phyloP scores from a whole-genome alignment of 2,329 filamentous ascomycete genomes.

The Hirsutella rhossiliensis region DNA sequence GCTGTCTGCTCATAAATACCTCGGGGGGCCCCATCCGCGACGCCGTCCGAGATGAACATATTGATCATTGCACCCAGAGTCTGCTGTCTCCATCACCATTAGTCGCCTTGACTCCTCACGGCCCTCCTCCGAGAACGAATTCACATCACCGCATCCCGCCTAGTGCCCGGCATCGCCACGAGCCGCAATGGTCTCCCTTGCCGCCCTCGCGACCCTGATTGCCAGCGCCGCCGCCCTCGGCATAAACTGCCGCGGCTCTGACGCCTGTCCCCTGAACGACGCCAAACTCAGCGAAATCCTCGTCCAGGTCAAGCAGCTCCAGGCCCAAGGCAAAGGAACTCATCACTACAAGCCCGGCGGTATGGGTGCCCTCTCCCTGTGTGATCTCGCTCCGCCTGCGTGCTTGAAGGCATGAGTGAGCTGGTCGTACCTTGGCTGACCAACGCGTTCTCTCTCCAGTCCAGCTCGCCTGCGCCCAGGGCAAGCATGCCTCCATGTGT shows the following conservation, averaged over 20 bases:
- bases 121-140: no score
- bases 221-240: conserved; percentile 4
- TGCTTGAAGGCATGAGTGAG: no score
- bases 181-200: background rate
- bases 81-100: no score
- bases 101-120: no score
- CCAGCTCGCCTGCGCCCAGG: conserved; percentile 8
- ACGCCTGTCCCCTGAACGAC: conserved; percentile 5
- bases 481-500: conserved; percentile 6
- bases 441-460: background rate
- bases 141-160: no score
- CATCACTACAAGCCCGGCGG: conserved; percentile 2
- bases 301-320: conserved; percentile 5
- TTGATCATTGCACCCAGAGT: no score
- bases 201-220: conserved; percentile 1
- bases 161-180: no score
- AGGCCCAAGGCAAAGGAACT: background rate
- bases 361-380: background rate
- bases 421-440: no score
- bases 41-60: no score
- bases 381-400: background rate
- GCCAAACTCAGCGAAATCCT: conserved; percentile 5
- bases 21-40: no score
- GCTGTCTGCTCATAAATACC: no score
- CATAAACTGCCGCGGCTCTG: conserved; percentile 9